Evolutionary conservation across 495 filamentous ascomycete genomes (phyloP).

Genomic region (Filosporella fistucella): DNA sequence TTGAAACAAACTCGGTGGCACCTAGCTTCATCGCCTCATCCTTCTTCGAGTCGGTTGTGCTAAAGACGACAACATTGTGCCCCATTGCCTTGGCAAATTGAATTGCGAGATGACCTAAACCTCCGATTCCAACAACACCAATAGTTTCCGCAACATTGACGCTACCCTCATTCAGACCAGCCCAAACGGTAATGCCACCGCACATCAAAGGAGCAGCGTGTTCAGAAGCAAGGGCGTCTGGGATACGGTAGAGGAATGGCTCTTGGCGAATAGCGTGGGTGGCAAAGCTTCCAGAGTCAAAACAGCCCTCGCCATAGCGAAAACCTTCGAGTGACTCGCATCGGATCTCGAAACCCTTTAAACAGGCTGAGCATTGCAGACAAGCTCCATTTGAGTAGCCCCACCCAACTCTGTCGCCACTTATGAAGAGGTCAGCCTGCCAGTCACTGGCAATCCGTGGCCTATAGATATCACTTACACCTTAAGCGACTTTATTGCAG

Average conservation of each 20-base stretch:
- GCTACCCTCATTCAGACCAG: conserved; percentile 35
- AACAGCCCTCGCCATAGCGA: not conserved
- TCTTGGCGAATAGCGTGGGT: not conserved
- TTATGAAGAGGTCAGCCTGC: not conserved
- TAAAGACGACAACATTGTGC: conserved; percentile 53
- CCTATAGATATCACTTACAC: not conserved
- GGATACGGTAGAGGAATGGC: not conserved
- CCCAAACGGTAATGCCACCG: conserved; percentile 47
- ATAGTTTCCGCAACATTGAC: conserved; percentile 44
- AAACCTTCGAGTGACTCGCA: not conserved
- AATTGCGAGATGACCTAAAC: conserved; percentile 58
- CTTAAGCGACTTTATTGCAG: conserved; percentile 23
- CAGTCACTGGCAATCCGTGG: not conserved
- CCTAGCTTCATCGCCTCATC: conserved; percentile 49
- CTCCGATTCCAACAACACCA: conserved; percentile 56
- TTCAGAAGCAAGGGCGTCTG: conserved; percentile 5
- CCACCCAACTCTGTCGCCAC: not conserved
- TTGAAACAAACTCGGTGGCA: conserved; percentile 47
- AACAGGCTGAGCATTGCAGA: not conserved
- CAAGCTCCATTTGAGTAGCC: not conserved
- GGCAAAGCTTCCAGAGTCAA: not conserved
- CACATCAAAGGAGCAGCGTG: conserved; percentile 49
- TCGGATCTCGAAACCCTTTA: not conserved
- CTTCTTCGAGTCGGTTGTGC: conserved; percentile 46
- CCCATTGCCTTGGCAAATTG: conserved; percentile 56